These are phyloP conservation scores for Schwanniomyces pseudopolymorphus DNA, from an alignment of 805 yeast species.

Conservation along the genomic window DNA sequence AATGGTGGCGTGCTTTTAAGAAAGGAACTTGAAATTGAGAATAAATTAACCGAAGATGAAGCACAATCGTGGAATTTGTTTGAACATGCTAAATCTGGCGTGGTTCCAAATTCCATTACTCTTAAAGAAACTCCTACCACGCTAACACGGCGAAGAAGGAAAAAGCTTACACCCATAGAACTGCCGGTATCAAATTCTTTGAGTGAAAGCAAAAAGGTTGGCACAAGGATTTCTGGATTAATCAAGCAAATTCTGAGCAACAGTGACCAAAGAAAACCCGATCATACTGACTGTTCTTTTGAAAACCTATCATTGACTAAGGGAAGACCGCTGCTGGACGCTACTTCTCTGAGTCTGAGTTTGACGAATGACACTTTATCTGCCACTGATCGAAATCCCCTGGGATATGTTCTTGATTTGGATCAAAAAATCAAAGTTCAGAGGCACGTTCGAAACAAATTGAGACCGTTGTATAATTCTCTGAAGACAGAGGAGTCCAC, in stretches of 20 bases:
- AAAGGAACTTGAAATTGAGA: conserved; percentile 29
- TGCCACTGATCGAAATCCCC: not conserved
- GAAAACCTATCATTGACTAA: not conserved
- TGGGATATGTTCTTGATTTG: conserved; percentile 12
- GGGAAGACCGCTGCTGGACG: not conserved
- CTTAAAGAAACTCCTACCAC: not conserved
- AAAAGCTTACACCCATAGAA: conserved; percentile 8
- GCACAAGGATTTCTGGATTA: conserved; percentile 17
- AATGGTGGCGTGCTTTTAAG: conserved; percentile 42
- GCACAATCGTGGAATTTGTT: conserved; percentile 36
- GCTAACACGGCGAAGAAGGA: conserved; percentile 9
- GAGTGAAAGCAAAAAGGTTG: not conserved
- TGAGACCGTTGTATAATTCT: conserved; percentile 49
- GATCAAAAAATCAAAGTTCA: conserved; percentile 60
- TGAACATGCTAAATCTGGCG: conserved; percentile 24
- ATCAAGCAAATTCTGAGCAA: conserved; percentile 20
- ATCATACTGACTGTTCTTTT: not conserved
- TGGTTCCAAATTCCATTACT: not conserved
- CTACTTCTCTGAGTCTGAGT: conserved; percentile 2
- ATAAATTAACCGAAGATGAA: conserved; percentile 34
- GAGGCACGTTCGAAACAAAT: conserved; percentile 48
- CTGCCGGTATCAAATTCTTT: not conserved
- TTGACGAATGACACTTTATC: not conserved
- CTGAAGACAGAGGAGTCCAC: not conserved
- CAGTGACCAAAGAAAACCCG: conserved; percentile 2